Evolutionary conservation across 805 yeast species (phyloP).

Genomic region (Ascoidea rubescens): DNA sequence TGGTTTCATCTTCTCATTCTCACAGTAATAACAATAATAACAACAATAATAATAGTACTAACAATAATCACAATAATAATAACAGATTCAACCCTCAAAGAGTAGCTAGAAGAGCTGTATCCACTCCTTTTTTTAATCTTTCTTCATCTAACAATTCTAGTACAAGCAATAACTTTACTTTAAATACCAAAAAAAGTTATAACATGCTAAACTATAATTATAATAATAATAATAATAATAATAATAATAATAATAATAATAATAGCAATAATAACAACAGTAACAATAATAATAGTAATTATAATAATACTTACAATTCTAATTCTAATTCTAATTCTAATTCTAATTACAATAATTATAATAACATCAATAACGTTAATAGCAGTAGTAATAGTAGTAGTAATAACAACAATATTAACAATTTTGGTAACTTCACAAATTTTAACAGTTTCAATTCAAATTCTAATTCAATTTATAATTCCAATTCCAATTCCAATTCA

Average conservation of each 20-base stretch:
- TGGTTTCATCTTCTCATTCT: not conserved
- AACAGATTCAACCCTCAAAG: not conserved
- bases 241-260: constrained; percentile 1
- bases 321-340: too few relatives aligned
- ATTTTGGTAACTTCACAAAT: not conserved
- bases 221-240: not conserved
- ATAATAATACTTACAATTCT: too few relatives aligned
- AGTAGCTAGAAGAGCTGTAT: not conserved
- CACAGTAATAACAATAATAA: too few relatives aligned
- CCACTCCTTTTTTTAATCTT: not conserved
- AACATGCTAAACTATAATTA: too few relatives aligned
- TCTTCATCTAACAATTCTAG: too few relatives aligned
- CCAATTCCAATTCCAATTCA: not conserved
- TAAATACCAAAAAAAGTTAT: too few relatives aligned
- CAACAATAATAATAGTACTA: not conserved
- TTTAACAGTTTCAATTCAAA: not conserved
- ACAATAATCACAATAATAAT: too few relatives aligned
- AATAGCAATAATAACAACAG: not conserved
- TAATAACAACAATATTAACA: not conserved
- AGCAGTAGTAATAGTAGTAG: not conserved
- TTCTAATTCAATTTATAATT: not conserved
- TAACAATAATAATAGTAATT: too few relatives aligned
- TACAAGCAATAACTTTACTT: too few relatives aligned
- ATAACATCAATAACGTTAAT: not conserved
- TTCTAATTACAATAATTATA: too few relatives aligned